These are phyloP conservation scores for Tetrapisispora iriomotensis DNA, from an alignment of 805 yeast species.

Conservation along the genomic window DNA sequence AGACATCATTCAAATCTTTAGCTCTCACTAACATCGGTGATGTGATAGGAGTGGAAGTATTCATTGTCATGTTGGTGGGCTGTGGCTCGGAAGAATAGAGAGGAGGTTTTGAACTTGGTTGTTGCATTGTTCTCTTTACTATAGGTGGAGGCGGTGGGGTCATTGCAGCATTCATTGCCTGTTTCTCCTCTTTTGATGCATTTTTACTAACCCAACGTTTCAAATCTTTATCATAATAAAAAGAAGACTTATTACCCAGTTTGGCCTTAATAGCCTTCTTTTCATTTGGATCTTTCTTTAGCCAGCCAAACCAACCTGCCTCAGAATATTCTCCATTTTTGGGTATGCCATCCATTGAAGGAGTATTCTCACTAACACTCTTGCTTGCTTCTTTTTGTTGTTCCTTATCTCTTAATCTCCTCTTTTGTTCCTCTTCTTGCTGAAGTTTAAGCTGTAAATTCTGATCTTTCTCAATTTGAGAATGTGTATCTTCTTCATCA, in stretches of 20 bases:
- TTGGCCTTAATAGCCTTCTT: slow-evolving; percentile 78
- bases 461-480: no score
- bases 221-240: slow-evolving; percentile 73
- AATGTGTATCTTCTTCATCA: slow-evolving; percentile 23
- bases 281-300: slow-evolving; percentile 48
- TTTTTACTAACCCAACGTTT: slow-evolving; percentile 79
- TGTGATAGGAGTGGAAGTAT: slow-evolving; percentile 22
- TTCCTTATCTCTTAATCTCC: slow-evolving; percentile 14
- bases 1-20: no score
- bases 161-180: slow-evolving; percentile 63
- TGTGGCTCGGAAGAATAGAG: slow-evolving; percentile 7
- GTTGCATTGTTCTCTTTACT: slow-evolving; percentile 30
- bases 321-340: slow-evolving; percentile 8
- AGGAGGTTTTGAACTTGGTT: slow-evolving; percentile 29
- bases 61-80: slow-evolving; percentile 28
- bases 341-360: slow-evolving; percentile 7
- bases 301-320: slow-evolving; percentile 52
- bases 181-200: slow-evolving; percentile 55
- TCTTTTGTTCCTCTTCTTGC: slow-evolving; percentile 19
- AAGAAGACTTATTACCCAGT: slow-evolving; percentile 60
- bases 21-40: no score
- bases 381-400: slow-evolving; percentile 13
- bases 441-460: no score
- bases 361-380: no score
- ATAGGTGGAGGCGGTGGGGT: slow-evolving; percentile 48